Base-by-base conservation (phyloP, 345 rosid species). In the Citrus cavaleriei region DNA sequence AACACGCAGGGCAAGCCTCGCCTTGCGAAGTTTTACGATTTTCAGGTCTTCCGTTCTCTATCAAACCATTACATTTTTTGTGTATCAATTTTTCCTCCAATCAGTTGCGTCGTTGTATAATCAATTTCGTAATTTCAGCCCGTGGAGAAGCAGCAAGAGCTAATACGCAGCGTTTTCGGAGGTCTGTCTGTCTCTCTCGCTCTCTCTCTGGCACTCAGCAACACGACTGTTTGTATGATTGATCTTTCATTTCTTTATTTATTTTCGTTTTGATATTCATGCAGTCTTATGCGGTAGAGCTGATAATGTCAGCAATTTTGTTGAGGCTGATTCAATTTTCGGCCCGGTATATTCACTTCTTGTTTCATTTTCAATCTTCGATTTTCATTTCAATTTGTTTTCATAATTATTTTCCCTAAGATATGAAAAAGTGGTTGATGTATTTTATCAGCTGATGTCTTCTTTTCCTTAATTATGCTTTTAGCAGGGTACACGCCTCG, bases 1-100 rank as follows among this genome's bases (percentile, higher is more conserved):
- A 94, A 94, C 83, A 92, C 95, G 30, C 92, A 90, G 83, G 99
- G 98, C 89, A 92, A 92, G 78, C 97, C 99, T 82, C 97, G 98
- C 5, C 88, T 95, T 59, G 87, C 97, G 46, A 96, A 90, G 84
- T 97, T 94, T 81, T 94, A 89, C 83, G 96, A 94, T 59, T 91
- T 79, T 61, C 78, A 87, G 98, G 98, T 94, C 46, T 25, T 16
- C 16, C 68, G 62, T 49, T 37, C 7, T 12, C 77, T 14, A 27
- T 12, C 25, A 32, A 19, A 4, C 32, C 18, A n/a, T 5, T 37
- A 61, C 22, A 24, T 42, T 54, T 71, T 81, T 71, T 81, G 24
- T 14, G 12, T 61, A 8, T 49, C 19, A 51, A 12, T 24, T 77
- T 51, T 13, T 49, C 28, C 19, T 62, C 32, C 30, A 42, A 1